These are phyloP conservation scores for Endocladia muricata DNA, from an alignment of 31 red algal genomes.

Conservation along the genomic window DNA sequence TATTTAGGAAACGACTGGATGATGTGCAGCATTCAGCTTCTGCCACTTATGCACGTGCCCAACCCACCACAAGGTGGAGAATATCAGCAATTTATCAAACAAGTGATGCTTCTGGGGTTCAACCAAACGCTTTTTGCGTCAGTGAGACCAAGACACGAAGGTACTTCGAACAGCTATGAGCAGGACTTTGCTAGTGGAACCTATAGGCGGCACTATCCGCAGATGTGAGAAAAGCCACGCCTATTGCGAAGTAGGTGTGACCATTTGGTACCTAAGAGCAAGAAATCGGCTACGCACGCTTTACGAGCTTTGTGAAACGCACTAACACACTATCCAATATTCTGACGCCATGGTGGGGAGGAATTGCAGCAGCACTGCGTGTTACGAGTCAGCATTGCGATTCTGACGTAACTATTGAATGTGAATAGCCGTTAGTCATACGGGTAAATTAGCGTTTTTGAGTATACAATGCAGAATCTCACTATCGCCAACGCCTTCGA, in stretches of 20 bases:
- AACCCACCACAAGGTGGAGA: not conserved
- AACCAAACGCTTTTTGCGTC: not conserved
- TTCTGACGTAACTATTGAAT: not conserved
- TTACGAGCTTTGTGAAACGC: not conserved
- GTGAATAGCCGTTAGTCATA: not conserved
- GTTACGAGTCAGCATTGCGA: not conserved
- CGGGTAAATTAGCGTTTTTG: not conserved
- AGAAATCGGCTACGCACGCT: not conserved
- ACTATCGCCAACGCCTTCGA: not conserved
- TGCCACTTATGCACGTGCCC: not conserved
- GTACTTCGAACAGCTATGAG: not conserved
- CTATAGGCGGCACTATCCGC: not conserved
- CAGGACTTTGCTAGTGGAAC: not conserved
- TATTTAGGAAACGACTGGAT: not conserved
- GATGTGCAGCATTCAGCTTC: not conserved
- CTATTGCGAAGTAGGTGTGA: not conserved
- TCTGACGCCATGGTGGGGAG: not conserved
- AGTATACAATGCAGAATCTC: not conserved
- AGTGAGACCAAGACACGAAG: slow-evolving; percentile 2
- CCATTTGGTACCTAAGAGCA: not conserved
- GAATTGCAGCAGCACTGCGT: slow-evolving; percentile 4
- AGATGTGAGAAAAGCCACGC: not conserved
- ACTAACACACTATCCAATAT: not conserved
- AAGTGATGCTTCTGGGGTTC: not conserved
- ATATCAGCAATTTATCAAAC: not conserved